A percentile compares a stretch with the other conserved stretches of the same genome.
phyloP scores from a whole-genome alignment of 2,329 filamentous ascomycete genomes.

The Seiridium unicorne region DNA sequence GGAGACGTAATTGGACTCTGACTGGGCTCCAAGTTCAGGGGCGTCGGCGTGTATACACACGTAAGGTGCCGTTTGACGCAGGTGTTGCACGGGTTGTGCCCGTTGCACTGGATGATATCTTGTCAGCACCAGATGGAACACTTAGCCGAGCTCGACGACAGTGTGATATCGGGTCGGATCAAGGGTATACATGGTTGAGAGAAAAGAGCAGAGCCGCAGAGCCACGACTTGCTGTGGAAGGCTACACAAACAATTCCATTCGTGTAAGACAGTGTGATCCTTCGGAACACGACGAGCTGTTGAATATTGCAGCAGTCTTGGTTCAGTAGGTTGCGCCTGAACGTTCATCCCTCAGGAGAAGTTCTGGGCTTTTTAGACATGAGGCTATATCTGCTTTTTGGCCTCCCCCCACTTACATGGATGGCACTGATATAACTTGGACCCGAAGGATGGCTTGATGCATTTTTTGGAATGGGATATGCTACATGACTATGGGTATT shows the following conservation, averaged over 20 bases:
- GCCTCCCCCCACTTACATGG: not conserved
- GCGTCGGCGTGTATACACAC: constrained; percentile 41
- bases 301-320: not conserved
- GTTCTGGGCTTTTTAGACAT: no score
- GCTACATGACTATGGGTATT: not conserved
- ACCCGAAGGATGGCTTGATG: not conserved
- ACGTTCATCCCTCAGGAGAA: no score
- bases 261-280: constrained; percentile 15
- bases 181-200: not conserved
- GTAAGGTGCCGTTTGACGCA: constrained; percentile 51
- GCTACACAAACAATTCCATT: constrained; percentile 20
- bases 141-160: not conserved
- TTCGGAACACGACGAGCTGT: not conserved
- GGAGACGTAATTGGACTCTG: constrained; percentile 32
- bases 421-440: not conserved
- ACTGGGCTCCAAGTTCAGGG: constrained; percentile 25
- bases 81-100: constrained; percentile 53
- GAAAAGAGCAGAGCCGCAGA: constrained; percentile 7
- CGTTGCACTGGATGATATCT: constrained; percentile 50
- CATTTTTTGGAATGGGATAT: no score
- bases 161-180: not conserved
- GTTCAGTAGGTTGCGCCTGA: not conserved
- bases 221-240: constrained; percentile 12
- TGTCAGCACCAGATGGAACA: constrained; percentile 9
- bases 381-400: not conserved